Evolutionary conservation across 75 land plant species (phyloP).

Genomic region (Cryptomeria japonica): DNA sequence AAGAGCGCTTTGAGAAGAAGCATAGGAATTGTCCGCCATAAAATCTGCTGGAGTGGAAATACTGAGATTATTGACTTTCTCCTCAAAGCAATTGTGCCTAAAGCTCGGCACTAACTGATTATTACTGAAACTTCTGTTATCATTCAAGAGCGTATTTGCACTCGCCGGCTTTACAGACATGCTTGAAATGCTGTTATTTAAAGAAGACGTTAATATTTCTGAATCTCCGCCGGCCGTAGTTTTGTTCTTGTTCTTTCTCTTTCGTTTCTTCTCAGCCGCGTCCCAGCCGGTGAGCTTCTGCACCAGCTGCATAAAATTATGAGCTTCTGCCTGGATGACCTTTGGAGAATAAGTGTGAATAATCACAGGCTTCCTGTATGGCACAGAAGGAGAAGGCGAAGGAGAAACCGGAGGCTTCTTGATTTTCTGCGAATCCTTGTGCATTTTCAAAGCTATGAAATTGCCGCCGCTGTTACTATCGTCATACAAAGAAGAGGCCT

Average conservation of each 20-base stretch:
- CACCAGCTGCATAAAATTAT: constrained; percentile 71
- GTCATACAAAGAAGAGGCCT: neutral
- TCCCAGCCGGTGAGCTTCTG: constrained; percentile 71
- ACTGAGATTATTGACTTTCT: neutral
- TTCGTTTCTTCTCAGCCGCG: neutral
- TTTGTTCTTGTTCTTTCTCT: neutral
- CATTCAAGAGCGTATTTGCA: neutral
- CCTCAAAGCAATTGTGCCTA: neutral
- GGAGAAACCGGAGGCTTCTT: constrained; percentile 27
- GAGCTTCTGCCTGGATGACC: constrained; percentile 62
- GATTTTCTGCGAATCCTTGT: constrained; percentile 50
- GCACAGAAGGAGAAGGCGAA: constrained; percentile 11
- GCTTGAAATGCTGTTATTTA: neutral
- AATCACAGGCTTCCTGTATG: constrained; percentile 64
- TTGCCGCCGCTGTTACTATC: neutral
- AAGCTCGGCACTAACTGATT: neutral
- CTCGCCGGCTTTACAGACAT: neutral
- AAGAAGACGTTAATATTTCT: neutral
- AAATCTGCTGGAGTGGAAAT: neutral
- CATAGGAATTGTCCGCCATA: neutral
- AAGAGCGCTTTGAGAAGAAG: neutral
- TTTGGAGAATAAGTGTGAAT: constrained; percentile 87
- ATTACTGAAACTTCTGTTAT: neutral
- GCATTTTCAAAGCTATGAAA: constrained; percentile 24
- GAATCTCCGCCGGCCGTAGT: neutral